phyloP scores from a whole-genome alignment of 805 yeast genomes.

The Lipomyces anomalus region DNA sequence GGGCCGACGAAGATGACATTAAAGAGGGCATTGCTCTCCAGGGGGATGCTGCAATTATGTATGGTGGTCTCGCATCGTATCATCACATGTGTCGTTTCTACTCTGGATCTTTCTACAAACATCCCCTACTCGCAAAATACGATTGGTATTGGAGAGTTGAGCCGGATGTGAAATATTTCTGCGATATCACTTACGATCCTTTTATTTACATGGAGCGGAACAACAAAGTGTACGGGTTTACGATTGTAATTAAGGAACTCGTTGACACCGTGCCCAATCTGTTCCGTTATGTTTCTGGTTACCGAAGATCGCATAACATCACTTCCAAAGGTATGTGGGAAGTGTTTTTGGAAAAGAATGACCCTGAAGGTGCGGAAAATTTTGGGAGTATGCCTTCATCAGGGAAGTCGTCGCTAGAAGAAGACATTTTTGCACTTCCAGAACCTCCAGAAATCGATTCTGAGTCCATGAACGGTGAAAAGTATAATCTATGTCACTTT shows the following conservation, averaged over 20 bases:
- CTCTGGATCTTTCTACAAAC: slow-evolving; percentile 76
- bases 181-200: slow-evolving; percentile 91
- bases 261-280: slow-evolving; percentile 76
- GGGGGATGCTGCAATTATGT: slow-evolving; percentile 78
- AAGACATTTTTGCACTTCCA: slow-evolving; percentile 4
- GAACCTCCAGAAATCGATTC: slow-evolving; percentile 32
- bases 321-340: slow-evolving; percentile 64
- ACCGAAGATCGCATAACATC: slow-evolving; percentile 45
- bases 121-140: slow-evolving; percentile 59
- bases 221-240: slow-evolving; percentile 79
- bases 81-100: slow-evolving; percentile 96
- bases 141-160: slow-evolving; percentile 98
- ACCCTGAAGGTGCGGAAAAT: slow-evolving; percentile 17
- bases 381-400: background rate
- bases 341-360: slow-evolving; percentile 44
- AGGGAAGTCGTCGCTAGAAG: slow-evolving; percentile 20
- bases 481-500: slow-evolving; percentile 81
- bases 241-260: slow-evolving; percentile 70
- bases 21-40: slow-evolving; percentile 60
- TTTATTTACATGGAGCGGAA: slow-evolving; percentile 67
- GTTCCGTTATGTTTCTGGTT: slow-evolving; percentile 65
- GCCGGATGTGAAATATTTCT: slow-evolving; percentile 82
- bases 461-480: slow-evolving; percentile 60
- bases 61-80: slow-evolving; percentile 75
- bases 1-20: slow-evolving; percentile 41